Conservation (phyloP, 192 early-diverging fungal species). For the Podila clonocystis region DNA sequence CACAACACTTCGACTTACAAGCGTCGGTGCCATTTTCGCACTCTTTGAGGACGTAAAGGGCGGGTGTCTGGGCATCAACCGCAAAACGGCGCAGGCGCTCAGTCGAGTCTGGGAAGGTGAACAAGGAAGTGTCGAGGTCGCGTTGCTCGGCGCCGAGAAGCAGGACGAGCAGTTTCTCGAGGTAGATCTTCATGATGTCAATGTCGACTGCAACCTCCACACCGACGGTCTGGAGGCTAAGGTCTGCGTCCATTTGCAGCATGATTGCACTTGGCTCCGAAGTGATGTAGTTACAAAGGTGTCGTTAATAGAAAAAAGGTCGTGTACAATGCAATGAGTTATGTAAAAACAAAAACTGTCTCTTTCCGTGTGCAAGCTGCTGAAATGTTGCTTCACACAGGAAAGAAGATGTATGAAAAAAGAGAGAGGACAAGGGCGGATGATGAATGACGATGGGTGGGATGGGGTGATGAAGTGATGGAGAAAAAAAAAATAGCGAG, state of each 20-base stretch:
- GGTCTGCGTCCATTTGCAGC: slow-evolving; percentile 46
- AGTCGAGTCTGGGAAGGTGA: slow-evolving; percentile 71
- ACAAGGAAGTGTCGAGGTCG: slow-evolving; percentile 69
- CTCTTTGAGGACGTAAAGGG: slow-evolving; percentile 85
- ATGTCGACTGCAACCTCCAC: slow-evolving; percentile 38
- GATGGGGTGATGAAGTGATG: neutral
- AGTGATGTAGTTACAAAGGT: neutral
- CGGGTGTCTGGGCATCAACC: slow-evolving; percentile 74
- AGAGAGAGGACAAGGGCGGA: neutral
- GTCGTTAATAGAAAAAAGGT: neutral
- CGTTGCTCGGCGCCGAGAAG: slow-evolving; percentile 73
- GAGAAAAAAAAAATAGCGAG: neutral
- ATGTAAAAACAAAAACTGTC: neutral
- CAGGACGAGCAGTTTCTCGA: slow-evolving; percentile 76
- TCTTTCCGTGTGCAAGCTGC: neutral
- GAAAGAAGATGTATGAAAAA: neutral
- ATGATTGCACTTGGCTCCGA: slow-evolving; percentile 9
- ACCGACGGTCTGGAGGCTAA: slow-evolving; percentile 38
- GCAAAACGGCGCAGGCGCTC: slow-evolving; percentile 82
- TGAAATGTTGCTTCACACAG: neutral
- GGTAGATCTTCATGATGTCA: slow-evolving; percentile 57
- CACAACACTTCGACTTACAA: slow-evolving; percentile 21
- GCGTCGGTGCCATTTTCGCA: slow-evolving; percentile 58
- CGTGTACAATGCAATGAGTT: neutral
- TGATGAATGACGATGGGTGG: neutral